phyloP scores from a whole-genome alignment of 345 rosid genomes.

The Physaria fendleri region DNA sequence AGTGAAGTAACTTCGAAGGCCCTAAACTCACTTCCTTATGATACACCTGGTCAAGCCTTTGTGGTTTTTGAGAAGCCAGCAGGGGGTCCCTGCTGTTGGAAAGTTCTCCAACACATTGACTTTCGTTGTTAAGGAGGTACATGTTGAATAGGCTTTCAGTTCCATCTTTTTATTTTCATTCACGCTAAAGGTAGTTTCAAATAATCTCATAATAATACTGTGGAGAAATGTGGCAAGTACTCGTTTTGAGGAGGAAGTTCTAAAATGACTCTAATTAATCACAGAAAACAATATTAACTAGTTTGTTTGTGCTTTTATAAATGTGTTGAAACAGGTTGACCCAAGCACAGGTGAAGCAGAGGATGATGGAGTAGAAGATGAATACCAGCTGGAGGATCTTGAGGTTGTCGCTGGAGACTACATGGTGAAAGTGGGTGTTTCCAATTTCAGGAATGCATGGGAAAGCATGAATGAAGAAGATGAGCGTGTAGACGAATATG shows the following conservation, averaged over 20 bases:
- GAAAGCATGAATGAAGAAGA: slow-evolving; percentile 68
- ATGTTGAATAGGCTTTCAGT: background rate
- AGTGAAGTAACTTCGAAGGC: slow-evolving; percentile 62
- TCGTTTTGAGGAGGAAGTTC: background rate
- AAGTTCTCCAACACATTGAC: slow-evolving; percentile 85
- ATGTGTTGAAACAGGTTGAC: slow-evolving; percentile 58
- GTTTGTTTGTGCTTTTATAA: background rate
- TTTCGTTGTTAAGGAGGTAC: slow-evolving; percentile 91
- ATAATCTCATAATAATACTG: background rate
- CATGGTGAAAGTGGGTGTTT: slow-evolving; percentile 74
- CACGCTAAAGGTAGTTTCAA: background rate
- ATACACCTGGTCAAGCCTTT: slow-evolving; percentile 87
- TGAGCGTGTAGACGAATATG: slow-evolving; percentile 95
- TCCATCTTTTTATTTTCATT: background rate
- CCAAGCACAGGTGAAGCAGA: slow-evolving; percentile 81
- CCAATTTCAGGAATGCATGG: slow-evolving; percentile 98
- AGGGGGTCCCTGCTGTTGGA: slow-evolving; percentile 73
- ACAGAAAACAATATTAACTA: background rate
- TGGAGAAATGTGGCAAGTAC: background rate
- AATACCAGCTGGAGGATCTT: slow-evolving; percentile 93
- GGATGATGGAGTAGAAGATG: slow-evolving; percentile 97
- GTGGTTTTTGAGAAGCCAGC: slow-evolving; percentile 87
- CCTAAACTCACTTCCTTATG: slow-evolving; percentile 77
- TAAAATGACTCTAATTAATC: background rate
- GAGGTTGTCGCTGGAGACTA: slow-evolving; percentile 93